Evolutionary conservation across 768 basidiomycete genomes (phyloP), one percentile per base, ranked within the genome.

Genomic region (Lactarius sp.): DNA sequence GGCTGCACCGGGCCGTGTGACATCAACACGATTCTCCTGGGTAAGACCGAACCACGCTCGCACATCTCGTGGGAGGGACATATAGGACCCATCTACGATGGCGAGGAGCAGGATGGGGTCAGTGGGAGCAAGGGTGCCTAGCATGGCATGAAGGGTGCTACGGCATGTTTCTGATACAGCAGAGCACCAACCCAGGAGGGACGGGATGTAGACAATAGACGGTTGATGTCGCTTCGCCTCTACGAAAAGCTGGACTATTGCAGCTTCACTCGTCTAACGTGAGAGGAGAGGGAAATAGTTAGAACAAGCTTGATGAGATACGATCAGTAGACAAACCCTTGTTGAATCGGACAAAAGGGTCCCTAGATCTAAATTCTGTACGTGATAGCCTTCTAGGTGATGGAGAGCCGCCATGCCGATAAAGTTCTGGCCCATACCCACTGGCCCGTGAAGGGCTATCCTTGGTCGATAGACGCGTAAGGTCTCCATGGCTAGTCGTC

Each of bases 191-290:
- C 87, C 83, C 1, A 84, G 70, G 6, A 99, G 82, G 1, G 92
- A 90, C 0, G 96, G 96, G 36, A 99, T 92, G 74, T 95, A 98
- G 53, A 99, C 83, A 42, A 98, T 88, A 0, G 94, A 94, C 0
- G 97, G 97, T 69, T 96, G 94, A 72, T 97, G 92, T 33, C 96
- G 86, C 72, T 98, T 98, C 0, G 96, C 97, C 73, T 99, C 97
- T 22, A 95, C 82, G 71, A 99, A 98, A 18, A 97, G 80, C 69
- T 98, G 95, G 4, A 98, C 93, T 59, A 98, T 86, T 2, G 92
- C 88, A 1, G 97, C 92, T 75, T 99, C 97, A 5, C 85, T 75
- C 1, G 92, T 92, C 94, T 96, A 37, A 44, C 3, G 42, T 14
- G 59, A 55, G 57, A 34, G 42, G 41, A 13, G 5, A 41, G n/a